Base-by-base conservation (phyloP, 129 eudicot species). In the Arctium minus region DNA sequence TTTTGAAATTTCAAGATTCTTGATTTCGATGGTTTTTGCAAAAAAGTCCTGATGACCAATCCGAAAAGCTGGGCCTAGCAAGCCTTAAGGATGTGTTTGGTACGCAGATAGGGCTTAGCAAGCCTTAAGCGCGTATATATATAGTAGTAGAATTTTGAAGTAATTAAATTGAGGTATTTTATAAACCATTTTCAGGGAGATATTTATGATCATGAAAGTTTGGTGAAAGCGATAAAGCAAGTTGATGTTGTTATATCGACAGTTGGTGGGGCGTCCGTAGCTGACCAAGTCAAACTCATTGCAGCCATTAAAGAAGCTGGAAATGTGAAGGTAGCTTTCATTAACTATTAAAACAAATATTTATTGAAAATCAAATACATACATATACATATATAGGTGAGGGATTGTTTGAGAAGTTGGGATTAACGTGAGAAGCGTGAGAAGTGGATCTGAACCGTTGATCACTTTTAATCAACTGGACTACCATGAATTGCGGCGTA, bases 211-310 rank as follows among this genome's bases (percentile, higher is more conserved):
- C 88, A 88, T 8, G 87, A 81, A 30, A 86, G 90, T 62, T 86
- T 90, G 84, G 88, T 90, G 62, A 86, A 70, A 6, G 89, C 94
- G 5, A 84, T 90, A 32, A 88, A 88, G 82, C 83, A 86, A 37
- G 93, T 90, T 32, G 93, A 90, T 79, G 90, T 90, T 40, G 91
- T 90, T 8, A 88, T 90, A 39, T 90, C 93, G 10, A 42, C 91
- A 0, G 84, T 90, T 2, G 91, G 91, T 10, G 77, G 84, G 1
- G 70, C 44, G 37, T 62, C 69, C 11, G 27, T 88, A 30, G 85
- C 72, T 79, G 94, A 88, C 76, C 94, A 90, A 48, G 82, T 76
- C 35, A 84, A 86, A 35, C 76, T 90, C 27, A 83, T 90, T 38
- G 85, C 80, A 70, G 91, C 94, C 18, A 88, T 88, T 6, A 84